Conservation (phyloP, 805 yeast species). For the Candida orba region DNA sequence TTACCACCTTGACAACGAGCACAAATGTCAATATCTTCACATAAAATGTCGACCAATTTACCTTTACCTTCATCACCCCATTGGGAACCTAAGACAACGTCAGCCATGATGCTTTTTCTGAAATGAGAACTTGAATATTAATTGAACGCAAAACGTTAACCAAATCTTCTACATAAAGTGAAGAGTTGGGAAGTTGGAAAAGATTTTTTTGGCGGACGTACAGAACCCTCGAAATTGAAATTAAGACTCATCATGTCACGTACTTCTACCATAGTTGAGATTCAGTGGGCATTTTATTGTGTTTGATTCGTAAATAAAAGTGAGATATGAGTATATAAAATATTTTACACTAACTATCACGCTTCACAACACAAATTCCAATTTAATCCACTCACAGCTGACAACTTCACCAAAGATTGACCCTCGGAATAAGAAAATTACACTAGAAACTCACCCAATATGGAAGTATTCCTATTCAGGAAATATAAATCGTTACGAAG, state of each 20-base stretch:
- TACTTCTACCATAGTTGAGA: background rate
- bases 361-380: too few species aligned
- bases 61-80: conserved; percentile 99
- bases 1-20: conserved; percentile 99
- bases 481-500: too few species aligned
- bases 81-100: conserved; percentile 94
- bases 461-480: too few species aligned
- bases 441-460: too few species aligned
- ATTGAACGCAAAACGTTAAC: conserved; percentile 9
- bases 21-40: conserved; percentile 93
- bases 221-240: too few species aligned
- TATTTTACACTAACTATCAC: too few species aligned
- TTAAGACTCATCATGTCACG: too few species aligned
- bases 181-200: conserved; percentile 3
- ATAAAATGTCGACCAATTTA: conserved; percentile 87
- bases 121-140: background rate
- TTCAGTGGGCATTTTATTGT: background rate
- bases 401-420: background rate
- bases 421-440: too few species aligned
- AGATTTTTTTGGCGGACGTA: conserved; percentile 7
- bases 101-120: conserved; percentile 25
- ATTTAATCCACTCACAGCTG: too few species aligned
- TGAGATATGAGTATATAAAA: too few species aligned
- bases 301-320: too few species aligned
- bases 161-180: conserved; percentile 3